A percentile compares a stretch with the other conserved stretches of the same genome.
Conservation (phyloP, 768 basidiomycete genomes). For the Cystofilobasidium bisporidii region DNA sequence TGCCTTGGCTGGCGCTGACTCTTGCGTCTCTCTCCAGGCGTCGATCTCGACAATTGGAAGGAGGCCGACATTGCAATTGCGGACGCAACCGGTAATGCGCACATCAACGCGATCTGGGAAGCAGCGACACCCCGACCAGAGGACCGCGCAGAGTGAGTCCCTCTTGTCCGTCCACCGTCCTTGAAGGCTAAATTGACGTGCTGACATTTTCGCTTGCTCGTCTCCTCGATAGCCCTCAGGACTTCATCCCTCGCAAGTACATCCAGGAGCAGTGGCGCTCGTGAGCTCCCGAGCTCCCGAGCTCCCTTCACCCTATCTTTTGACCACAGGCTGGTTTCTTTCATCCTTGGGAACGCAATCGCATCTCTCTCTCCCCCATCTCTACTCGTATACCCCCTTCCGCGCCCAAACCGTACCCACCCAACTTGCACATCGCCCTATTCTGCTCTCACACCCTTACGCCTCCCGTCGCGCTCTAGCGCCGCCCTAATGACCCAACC, state of each 20-base stretch:
- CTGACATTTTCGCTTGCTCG: not conserved
- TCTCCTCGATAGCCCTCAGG: not conserved
- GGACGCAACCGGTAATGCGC: conserved; percentile 13
- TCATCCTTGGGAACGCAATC: too few relatives aligned
- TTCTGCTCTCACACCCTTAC: too few relatives aligned
- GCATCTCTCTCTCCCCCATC: too few relatives aligned
- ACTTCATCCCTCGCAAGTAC: conserved; percentile 2
- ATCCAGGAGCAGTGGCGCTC: not conserved
- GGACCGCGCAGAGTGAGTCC: conserved; percentile 8
- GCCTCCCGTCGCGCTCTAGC: too few relatives aligned
- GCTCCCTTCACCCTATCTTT: too few relatives aligned
- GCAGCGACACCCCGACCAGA: not conserved
- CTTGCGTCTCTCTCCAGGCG: not conserved
- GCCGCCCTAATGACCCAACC: too few relatives aligned
- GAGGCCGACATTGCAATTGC: conserved; percentile 11
- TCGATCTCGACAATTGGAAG: conserved; percentile 28
- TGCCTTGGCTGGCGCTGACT: not conserved
- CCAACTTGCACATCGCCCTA: too few relatives aligned
- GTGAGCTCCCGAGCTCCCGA: too few relatives aligned
- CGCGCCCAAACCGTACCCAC: too few relatives aligned
- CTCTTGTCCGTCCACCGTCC: not conserved
- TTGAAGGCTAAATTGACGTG: not conserved
- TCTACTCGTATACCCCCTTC: too few relatives aligned
- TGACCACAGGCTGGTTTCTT: too few relatives aligned
- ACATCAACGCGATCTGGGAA: conserved; percentile 24